Evolutionary conservation across 2,329 filamentous ascomycete species (phyloP).

Genomic region (Fusarium euwallaceae): DNA sequence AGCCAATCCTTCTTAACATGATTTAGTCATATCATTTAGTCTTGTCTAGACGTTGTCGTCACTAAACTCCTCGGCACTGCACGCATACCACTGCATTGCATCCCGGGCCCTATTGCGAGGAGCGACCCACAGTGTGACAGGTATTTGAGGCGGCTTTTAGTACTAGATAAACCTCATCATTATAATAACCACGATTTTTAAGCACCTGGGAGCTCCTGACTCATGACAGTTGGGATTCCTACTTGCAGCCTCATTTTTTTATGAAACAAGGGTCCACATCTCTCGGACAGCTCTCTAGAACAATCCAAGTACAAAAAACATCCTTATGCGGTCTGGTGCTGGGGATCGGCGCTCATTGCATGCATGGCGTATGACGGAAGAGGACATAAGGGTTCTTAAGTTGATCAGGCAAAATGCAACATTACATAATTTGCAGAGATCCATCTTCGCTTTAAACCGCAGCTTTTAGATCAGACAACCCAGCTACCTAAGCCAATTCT

Average conservation of each 20-base stretch:
- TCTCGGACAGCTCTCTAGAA: no score
- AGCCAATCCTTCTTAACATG: background rate
- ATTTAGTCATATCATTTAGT: background rate
- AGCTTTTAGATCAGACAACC: background rate
- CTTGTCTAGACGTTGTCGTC: background rate
- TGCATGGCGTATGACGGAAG: background rate
- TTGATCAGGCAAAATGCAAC: background rate
- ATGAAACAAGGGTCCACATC: no score
- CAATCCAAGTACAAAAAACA: fast-evolving
- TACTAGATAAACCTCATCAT: no score
- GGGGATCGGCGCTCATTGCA: background rate
- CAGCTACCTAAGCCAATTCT: background rate
- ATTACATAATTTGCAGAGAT: background rate
- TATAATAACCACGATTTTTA: no score
- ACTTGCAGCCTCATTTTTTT: no score
- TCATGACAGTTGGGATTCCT: no score
- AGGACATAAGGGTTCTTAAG: background rate
- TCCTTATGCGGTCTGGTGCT: background rate
- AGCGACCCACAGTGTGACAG: no score
- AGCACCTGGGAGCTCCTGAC: no score
- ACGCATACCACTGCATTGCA: background rate
- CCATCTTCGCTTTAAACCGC: background rate
- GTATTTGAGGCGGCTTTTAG: no score
- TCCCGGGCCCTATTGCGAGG: background rate
- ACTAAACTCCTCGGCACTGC: no score